phyloP scores from a whole-genome alignment of 257 asterid genomes.

The Agastache rugosa region DNA sequence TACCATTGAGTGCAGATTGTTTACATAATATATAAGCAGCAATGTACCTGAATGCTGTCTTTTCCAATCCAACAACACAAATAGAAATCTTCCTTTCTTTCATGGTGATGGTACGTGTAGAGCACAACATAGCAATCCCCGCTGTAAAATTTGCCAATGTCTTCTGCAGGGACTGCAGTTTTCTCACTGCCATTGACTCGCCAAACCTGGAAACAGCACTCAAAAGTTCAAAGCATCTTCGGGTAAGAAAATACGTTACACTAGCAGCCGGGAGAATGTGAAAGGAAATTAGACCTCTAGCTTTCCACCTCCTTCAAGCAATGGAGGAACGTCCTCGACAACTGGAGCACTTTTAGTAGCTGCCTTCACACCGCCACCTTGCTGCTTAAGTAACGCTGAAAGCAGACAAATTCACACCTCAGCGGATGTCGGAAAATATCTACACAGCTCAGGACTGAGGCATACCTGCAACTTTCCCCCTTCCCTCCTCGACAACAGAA shows the following conservation, averaged over 20 bases:
- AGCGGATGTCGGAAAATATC: slow-evolving; percentile 20
- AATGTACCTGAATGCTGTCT: slow-evolving; percentile 81
- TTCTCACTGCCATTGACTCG: slow-evolving; percentile 72
- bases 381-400: slow-evolving; percentile 93
- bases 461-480: slow-evolving; percentile 97
- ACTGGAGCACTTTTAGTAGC: slow-evolving; percentile 75
- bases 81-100: slow-evolving; percentile 89
- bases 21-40: background rate
- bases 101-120: slow-evolving; percentile 84
- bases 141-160: slow-evolving; percentile 86
- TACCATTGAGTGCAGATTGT: background rate
- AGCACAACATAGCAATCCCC: slow-evolving; percentile 96
- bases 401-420: slow-evolving; percentile 34
- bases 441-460: slow-evolving; percentile 29
- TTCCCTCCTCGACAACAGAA: slow-evolving; percentile 87
- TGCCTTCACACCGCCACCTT: slow-evolving; percentile 86
- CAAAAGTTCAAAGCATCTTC: slow-evolving; percentile 14
- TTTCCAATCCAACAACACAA: slow-evolving; percentile 95
- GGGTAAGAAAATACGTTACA: slow-evolving; percentile 10
- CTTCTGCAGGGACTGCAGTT: slow-evolving; percentile 75
- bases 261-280: slow-evolving; percentile 24
- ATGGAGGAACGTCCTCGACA: slow-evolving; percentile 82
- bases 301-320: slow-evolving; percentile 92
- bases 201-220: slow-evolving; percentile 77
- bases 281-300: slow-evolving; percentile 61